A percentile compares a stretch with the other conserved stretches of the same genome.
Evolutionary conservation across 352 stramenopile species (phyloP).

Genomic region (Nothophytophthora sp.): DNA sequence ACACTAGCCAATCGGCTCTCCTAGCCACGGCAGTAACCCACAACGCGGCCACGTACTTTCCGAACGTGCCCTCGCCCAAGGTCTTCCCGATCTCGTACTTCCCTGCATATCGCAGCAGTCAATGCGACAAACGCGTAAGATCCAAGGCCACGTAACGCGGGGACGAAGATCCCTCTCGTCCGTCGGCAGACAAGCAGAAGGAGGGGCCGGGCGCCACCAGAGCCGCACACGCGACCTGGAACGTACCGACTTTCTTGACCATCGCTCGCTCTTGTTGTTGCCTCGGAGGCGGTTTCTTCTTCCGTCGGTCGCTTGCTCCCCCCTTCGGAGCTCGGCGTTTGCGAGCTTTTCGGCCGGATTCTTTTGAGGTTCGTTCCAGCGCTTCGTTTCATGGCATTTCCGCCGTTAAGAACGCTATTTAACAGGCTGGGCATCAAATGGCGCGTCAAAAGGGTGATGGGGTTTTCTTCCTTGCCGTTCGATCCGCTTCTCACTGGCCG

Average conservation of each 20-base stretch:
- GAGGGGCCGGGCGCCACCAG: too few relatives aligned
- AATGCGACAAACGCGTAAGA: neutral
- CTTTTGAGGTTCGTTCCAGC: too few relatives aligned
- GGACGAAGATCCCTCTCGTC: too few relatives aligned
- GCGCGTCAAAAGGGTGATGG: neutral
- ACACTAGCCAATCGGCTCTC: neutral
- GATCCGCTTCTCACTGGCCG: too few relatives aligned
- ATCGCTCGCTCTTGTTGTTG: constrained; percentile 12
- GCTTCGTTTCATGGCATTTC: constrained; percentile 19
- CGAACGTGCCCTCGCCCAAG: constrained; percentile 96
- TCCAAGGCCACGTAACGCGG: too few relatives aligned
- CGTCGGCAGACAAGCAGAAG: too few relatives aligned
- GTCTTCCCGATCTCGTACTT: constrained; percentile 98
- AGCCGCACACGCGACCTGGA: neutral
- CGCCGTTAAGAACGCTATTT: too few relatives aligned
- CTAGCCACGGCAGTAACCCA: neutral
- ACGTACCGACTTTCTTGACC: constrained; percentile 67
- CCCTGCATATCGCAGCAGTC: constrained; percentile 60
- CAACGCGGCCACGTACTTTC: constrained; percentile 78
- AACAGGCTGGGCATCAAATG: too few relatives aligned
- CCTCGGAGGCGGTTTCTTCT: neutral
- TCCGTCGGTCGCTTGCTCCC: neutral
- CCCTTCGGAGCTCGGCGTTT: constrained; percentile 12
- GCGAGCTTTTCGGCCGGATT: constrained; percentile 24
- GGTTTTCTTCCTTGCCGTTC: too few relatives aligned